Conservation (phyloP, 768 basidiomycete genomes). For the Gloeophyllum trabeum region DNA sequence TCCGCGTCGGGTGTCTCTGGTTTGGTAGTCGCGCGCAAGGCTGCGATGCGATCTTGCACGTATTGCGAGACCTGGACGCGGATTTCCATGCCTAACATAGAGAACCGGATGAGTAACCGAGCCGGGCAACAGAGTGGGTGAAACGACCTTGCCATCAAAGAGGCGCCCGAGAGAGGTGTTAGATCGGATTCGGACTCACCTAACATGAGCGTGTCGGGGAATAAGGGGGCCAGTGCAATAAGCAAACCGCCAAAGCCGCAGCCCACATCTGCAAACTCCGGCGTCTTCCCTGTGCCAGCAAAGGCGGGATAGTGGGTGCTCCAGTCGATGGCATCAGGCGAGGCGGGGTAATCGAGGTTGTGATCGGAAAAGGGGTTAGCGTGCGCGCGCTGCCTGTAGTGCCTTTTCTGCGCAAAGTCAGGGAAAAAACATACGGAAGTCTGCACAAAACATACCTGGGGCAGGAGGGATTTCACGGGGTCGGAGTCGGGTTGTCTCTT, state of each 20-base stretch:
- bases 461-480: no score
- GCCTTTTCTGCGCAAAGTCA: conserved; percentile 78
- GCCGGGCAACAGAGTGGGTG: background rate
- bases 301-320: conserved; percentile 70
- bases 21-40: conserved; percentile 63
- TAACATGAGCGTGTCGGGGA: conserved; percentile 87
- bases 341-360: conserved; percentile 74
- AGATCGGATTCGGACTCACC: conserved; percentile 43
- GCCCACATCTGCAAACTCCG: conserved; percentile 94
- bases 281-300: conserved; percentile 42
- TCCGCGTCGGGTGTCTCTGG: conserved; percentile 6
- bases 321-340: conserved; percentile 77
- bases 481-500: no score
- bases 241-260: conserved; percentile 96
- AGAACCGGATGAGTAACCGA: background rate
- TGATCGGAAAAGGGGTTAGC: conserved; percentile 87
- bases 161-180: conserved; percentile 2
- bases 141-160: background rate
- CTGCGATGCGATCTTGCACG: conserved; percentile 86
- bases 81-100: conserved; percentile 80
- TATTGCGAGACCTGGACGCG: conserved; percentile 94
- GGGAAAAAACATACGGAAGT: no score
- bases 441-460: no score
- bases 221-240: conserved; percentile 79
- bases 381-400: conserved; percentile 76